Base-by-base conservation (phyloP, 768 basidiomycete genomes). In the Mycena vitilis region DNA sequence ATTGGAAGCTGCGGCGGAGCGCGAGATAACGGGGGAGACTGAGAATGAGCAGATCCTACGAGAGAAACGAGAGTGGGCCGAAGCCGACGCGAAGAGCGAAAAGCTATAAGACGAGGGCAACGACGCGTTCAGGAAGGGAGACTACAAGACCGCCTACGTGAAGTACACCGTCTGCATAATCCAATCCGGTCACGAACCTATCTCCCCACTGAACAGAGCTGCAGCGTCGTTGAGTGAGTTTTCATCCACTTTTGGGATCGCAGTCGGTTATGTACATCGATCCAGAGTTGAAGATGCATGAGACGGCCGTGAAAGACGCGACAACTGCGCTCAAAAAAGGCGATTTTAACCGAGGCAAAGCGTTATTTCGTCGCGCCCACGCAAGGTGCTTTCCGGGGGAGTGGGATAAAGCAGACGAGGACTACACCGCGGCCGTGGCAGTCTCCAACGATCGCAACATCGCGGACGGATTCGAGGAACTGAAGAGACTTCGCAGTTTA, bases 261-360 rank as follows among this genome's bases (percentile, higher is more conserved):
- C 30, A 30, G 30, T 30, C 30, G 30, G 30, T 30, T 30, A n/a
- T n/a, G n/a, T n/a, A 53, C 30, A 13, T 30, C 18, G 6, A 20
- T n/a, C 37, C 22, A 56, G 40, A 56, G 20, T 40, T 56, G 7
- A 53, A 34, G 30, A 13, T 53, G 51, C 36, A 53, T 34, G 13
- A 13, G 51, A 53, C 51, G 51, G 51, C 51, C 7, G 51, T 53
- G 30, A 4, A 18, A 53, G 25, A 34, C 30, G 51, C 51, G 51
- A 16, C 51, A 8, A 34, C 25, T 5, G 30, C 51, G 5, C 30
- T 53, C 25, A 2, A 12, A 2, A 53, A 8, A 15, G 51, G 51
- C 6, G 51, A 53, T 53, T 53, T 53, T 16, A 53, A 53, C 3
- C 51, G 51, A 34, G 16, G 15, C 51, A 53, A 53, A 34, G 51